phyloP scores from a whole-genome alignment of 2,329 filamentous ascomycete genomes.

The Dothistroma septosporum region DNA sequence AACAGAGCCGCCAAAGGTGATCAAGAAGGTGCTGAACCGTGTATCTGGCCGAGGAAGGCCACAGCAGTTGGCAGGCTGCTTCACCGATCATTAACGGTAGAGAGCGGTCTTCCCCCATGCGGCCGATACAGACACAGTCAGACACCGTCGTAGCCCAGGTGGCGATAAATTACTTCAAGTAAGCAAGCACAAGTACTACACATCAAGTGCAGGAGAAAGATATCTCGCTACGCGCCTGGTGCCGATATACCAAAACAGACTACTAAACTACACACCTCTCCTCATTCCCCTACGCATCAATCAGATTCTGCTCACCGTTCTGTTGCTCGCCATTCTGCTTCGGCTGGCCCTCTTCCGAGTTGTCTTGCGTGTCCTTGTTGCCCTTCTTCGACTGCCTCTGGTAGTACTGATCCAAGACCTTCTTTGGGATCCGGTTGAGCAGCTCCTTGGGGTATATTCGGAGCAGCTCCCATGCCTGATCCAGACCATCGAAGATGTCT shows the following conservation, averaged over 20 bases:
- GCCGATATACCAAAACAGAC: slow-evolving; percentile 11
- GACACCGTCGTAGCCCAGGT: background rate
- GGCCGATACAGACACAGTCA: background rate
- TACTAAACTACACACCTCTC: slow-evolving; percentile 1
- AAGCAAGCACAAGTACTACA: background rate
- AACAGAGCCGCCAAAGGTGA: background rate
- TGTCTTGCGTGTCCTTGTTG: slow-evolving; percentile 45
- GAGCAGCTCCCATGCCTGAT: slow-evolving; percentile 92
- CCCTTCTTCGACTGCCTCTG: slow-evolving; percentile 42
- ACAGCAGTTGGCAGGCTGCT: background rate
- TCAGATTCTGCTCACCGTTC: slow-evolving; percentile 30
- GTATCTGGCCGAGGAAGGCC: background rate
- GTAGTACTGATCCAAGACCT: slow-evolving; percentile 52
- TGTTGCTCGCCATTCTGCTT: slow-evolving; percentile 27
- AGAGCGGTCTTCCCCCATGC: background rate
- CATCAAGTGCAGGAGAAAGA: background rate
- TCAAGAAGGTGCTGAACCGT: background rate
- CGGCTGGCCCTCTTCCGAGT: slow-evolving; percentile 29
- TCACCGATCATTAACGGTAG: background rate
- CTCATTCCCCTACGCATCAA: slow-evolving; percentile 19
- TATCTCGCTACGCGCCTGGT: slow-evolving; percentile 1
- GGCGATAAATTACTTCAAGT: background rate
- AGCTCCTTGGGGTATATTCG: slow-evolving; percentile 97
- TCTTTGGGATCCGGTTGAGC: slow-evolving; percentile 71
- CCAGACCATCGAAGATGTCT: slow-evolving; percentile 86